phyloP scores from a whole-genome alignment of 192 early-diverging fungal species.

The Backusella tuberculispora region DNA sequence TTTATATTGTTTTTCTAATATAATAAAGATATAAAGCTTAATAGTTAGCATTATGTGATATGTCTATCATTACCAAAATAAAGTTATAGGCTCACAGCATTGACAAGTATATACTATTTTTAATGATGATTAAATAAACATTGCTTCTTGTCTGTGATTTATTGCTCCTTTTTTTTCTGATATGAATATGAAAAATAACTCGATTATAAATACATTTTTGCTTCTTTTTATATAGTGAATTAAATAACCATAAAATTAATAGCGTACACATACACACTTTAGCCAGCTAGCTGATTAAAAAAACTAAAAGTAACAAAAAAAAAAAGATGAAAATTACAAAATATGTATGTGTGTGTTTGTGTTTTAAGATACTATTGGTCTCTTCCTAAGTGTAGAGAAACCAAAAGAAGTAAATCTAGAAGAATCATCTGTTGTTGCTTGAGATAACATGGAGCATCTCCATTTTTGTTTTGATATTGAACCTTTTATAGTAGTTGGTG shows the following conservation, averaged over 20 bases:
- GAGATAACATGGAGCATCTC: slow-evolving; percentile 1
- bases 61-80: too few relatives aligned
- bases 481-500: slow-evolving; percentile 6
- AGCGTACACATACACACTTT: not conserved
- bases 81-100: too few relatives aligned
- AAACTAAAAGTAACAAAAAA: slow-evolving; percentile 5
- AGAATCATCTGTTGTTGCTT: slow-evolving; percentile 6
- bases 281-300: not conserved
- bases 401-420: slow-evolving; percentile 5
- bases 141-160: not conserved
- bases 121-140: too few relatives aligned
- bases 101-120: too few relatives aligned
- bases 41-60: too few relatives aligned
- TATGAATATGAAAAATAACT: not conserved
- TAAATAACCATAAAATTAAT: not conserved
- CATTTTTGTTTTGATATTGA: slow-evolving; percentile 2
- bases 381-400: slow-evolving; percentile 10
- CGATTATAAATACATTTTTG: not conserved
- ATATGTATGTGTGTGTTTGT: not conserved
- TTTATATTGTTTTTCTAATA: too few relatives aligned
- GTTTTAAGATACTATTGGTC: not conserved
- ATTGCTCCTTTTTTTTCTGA: not conserved
- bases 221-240: not conserved
- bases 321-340: not conserved
- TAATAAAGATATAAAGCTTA: too few relatives aligned